Evolutionary conservation across 805 yeast genomes (phyloP).

Genomic region (Candida railenensis): DNA sequence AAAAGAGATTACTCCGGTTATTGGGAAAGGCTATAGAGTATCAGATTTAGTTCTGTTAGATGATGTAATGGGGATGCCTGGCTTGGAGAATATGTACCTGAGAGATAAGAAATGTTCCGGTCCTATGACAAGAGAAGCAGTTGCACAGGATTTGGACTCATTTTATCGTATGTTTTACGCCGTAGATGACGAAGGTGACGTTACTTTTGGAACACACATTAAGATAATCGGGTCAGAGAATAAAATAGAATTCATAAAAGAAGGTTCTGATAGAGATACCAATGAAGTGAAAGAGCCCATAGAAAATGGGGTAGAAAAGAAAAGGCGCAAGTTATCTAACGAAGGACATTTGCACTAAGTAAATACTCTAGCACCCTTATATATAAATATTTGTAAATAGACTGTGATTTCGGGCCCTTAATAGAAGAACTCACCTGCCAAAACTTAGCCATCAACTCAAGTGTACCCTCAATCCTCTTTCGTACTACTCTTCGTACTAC

Average conservation of each 20-base stretch:
- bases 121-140: slow-evolving; percentile 1
- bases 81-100: slow-evolving; percentile 6
- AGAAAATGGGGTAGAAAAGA: slow-evolving; percentile 9
- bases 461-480: too few species aligned
- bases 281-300: too few species aligned
- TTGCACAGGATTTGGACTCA: slow-evolving; percentile 16
- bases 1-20: slow-evolving; percentile 26
- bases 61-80: slow-evolving; percentile 13
- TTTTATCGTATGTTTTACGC: slow-evolving; percentile 27
- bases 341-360: not conserved
- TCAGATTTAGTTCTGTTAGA: slow-evolving; percentile 12
- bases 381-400: not conserved
- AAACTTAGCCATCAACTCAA: too few species aligned
- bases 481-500: too few species aligned
- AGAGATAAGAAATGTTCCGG: slow-evolving; percentile 7
- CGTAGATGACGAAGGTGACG: slow-evolving; percentile 19
- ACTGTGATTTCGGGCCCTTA: too few species aligned
- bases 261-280: too few species aligned
- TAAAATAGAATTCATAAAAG: too few species aligned
- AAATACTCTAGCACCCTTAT: too few species aligned
- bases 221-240: too few species aligned
- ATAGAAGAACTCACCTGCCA: too few species aligned
- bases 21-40: slow-evolving; percentile 20
- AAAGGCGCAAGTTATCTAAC: slow-evolving; percentile 9
- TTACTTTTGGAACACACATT: slow-evolving; percentile 9